Conservation (phyloP, 371 early-diverging fungal species). For the Mucor indicus region DNA sequence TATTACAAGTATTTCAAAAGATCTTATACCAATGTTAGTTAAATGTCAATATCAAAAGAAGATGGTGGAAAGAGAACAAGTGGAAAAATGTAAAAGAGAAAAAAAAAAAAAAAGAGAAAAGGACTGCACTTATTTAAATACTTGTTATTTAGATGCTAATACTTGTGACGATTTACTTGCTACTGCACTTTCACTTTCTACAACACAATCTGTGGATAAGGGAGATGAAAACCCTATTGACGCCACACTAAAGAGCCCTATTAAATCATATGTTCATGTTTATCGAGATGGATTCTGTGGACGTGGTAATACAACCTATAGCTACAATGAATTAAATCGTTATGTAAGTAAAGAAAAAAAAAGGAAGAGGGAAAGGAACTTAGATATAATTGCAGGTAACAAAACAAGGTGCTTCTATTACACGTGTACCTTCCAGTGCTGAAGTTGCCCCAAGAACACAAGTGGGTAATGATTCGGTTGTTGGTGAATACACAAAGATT, state of each 20-base stretch:
- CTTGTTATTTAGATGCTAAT: conserved; percentile 31
- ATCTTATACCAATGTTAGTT: conserved; percentile 83
- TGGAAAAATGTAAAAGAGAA: conserved; percentile 56
- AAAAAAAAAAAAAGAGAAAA: conserved; percentile 1
- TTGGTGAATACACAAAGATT: conserved; percentile 87
- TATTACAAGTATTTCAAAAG: conserved; percentile 76
- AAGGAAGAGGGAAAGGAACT: conserved; percentile 2
- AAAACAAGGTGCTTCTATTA: conserved; percentile 54
- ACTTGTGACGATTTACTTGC: conserved; percentile 27
- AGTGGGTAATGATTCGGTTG: conserved; percentile 88
- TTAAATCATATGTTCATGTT: conserved; percentile 44
- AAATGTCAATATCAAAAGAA: conserved; percentile 72
- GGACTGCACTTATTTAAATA: too few species aligned
- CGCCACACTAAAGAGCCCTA: conserved; percentile 40
- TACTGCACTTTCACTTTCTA: conserved; percentile 48
- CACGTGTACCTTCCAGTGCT: conserved; percentile 60
- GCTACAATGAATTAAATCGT: conserved; percentile 85
- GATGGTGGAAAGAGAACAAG: conserved; percentile 64
- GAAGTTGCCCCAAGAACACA: conserved; percentile 67
- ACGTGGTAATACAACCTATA: conserved; percentile 79
- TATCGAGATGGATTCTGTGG: conserved; percentile 60
- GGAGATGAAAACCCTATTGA: conserved; percentile 33
- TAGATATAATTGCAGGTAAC: conserved; percentile 33
- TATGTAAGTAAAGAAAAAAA: conserved; percentile 49
- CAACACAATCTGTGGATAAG: conserved; percentile 34